Evolutionary conservation across 1,284 basidiomycete genomes (phyloP).

Genomic region (Paramarasmius palmivorus): DNA sequence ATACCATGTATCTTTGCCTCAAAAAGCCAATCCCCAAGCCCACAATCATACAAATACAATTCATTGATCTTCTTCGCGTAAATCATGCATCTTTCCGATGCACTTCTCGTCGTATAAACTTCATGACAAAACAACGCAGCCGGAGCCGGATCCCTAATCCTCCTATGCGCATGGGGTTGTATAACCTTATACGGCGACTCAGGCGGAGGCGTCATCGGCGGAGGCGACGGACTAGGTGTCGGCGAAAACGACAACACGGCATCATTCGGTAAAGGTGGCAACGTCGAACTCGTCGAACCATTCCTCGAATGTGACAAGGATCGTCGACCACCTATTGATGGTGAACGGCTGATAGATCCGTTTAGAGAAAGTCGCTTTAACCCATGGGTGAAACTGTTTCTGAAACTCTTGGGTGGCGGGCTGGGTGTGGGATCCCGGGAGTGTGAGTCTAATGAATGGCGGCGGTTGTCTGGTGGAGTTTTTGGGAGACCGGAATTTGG

Average conservation of each 20-base stretch:
- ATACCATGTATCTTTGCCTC: conserved; percentile 39
- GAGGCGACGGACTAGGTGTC: conserved; percentile 27
- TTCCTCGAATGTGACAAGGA: conserved; percentile 28
- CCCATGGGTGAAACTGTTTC: conserved; percentile 37
- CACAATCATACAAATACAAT: conserved; percentile 74
- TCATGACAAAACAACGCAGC: conserved; percentile 77
- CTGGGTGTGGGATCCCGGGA: conserved; percentile 30
- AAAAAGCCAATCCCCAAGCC: conserved; percentile 75
- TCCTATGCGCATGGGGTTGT: conserved; percentile 28
- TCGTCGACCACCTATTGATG: conserved; percentile 41
- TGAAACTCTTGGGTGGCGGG: conserved; percentile 42
- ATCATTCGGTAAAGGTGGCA: neutral
- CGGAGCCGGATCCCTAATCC: conserved; percentile 57
- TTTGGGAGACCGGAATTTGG: neutral
- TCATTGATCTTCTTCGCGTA: conserved; percentile 89
- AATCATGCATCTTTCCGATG: conserved; percentile 69
- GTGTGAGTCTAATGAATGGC: conserved; percentile 3
- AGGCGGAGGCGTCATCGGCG: neutral
- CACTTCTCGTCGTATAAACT: conserved; percentile 55
- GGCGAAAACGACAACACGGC: neutral
- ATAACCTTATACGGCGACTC: neutral
- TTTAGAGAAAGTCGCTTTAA: conserved; percentile 64
- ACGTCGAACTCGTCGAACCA: neutral
- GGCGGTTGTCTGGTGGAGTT: conserved; percentile 6
- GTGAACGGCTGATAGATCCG: conserved; percentile 26